phyloP scores from a whole-genome alignment of 495 filamentous ascomycete genomes.

The Parachaetomium inaequale region DNA sequence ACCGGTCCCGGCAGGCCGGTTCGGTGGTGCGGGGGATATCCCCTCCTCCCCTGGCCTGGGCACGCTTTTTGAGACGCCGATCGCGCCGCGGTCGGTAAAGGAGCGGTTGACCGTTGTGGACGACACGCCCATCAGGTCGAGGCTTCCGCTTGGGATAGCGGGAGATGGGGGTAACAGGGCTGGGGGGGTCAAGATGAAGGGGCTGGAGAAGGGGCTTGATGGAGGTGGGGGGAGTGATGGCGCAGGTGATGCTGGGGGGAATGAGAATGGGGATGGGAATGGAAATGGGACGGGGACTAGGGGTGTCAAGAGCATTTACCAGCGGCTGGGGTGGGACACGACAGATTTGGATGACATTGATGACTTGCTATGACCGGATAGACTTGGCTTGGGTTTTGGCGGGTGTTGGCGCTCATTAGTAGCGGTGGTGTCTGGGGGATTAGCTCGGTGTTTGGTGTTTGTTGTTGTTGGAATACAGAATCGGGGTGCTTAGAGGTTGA shows the following conservation, averaged over 20 bases:
- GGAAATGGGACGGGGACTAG: not conserved
- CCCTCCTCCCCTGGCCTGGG: conserved; percentile 38
- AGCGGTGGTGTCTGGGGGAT: not conserved
- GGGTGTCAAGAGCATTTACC: conserved; percentile 54
- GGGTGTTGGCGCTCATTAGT: not conserved
- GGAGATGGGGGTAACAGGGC: conserved; percentile 8
- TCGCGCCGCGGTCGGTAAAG: conserved; percentile 27
- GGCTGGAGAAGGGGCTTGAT: not conserved
- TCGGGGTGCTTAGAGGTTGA: not conserved
- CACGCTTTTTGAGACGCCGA: conserved; percentile 38
- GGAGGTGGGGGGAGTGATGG: not conserved
- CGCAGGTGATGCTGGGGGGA: not conserved
- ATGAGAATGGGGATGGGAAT: not conserved
- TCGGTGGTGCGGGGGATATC: conserved; percentile 38
- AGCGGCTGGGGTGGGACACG: conserved; percentile 74
- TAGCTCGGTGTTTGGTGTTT: not conserved
- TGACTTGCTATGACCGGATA: conserved; percentile 21
- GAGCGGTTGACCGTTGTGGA: conserved; percentile 32
- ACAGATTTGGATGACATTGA: conserved; percentile 39
- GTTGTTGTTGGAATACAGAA: conserved; percentile 1
- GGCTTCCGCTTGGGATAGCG: conserved; percentile 13
- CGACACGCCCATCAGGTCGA: conserved; percentile 44
- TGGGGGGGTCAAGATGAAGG: not conserved
- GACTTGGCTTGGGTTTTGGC: conserved; percentile 5
- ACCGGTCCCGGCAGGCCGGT: conserved; percentile 18